A percentile compares a stretch with the other conserved stretches of the same genome.
phyloP scores from a whole-genome alignment of 2,329 filamentous ascomycete species.

The Colletotrichum agaves region DNA sequence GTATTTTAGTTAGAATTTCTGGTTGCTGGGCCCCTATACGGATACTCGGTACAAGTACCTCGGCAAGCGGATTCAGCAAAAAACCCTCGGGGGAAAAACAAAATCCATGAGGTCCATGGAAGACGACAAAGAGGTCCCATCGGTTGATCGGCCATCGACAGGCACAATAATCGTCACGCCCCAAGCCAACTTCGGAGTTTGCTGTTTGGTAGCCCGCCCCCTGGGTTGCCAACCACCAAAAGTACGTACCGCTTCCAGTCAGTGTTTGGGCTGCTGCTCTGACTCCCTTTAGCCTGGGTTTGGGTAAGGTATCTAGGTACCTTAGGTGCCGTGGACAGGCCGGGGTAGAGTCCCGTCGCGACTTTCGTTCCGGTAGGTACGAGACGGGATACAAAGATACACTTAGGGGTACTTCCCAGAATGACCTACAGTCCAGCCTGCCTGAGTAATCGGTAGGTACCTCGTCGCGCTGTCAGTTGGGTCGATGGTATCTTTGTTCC shows the following conservation, averaged over 20 bases:
- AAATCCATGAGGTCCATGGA: background rate
- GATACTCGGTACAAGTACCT: no score
- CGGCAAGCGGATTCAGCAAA: no score
- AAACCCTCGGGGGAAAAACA: background rate
- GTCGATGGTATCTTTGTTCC: slow-evolving; percentile 1
- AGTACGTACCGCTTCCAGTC: slow-evolving; percentile 14
- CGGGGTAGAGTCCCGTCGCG: slow-evolving; percentile 25
- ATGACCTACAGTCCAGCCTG: background rate
- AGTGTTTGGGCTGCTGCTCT: background rate
- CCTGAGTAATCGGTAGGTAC: background rate
- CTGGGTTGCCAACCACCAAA: background rate
- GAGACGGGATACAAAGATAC: background rate
- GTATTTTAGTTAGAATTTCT: no score
- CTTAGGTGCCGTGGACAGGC: background rate
- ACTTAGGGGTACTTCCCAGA: background rate
- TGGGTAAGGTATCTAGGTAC: no score
- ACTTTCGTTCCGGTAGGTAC: background rate
- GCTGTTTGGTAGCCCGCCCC: background rate
- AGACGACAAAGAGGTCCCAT: slow-evolving; percentile 8
- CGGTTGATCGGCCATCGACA: background rate
- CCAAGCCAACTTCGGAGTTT: slow-evolving; percentile 18
- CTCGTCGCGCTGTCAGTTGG: slow-evolving; percentile 5
- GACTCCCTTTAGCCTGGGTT: slow-evolving; percentile 2
- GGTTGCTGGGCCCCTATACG: no score
- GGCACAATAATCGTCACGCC: slow-evolving; percentile 20